Evolutionary conservation across 352 stramenopile genomes (phyloP), one percentile per base, ranked within the genome.

Genomic region (Phytophthora pluvialis): DNA sequence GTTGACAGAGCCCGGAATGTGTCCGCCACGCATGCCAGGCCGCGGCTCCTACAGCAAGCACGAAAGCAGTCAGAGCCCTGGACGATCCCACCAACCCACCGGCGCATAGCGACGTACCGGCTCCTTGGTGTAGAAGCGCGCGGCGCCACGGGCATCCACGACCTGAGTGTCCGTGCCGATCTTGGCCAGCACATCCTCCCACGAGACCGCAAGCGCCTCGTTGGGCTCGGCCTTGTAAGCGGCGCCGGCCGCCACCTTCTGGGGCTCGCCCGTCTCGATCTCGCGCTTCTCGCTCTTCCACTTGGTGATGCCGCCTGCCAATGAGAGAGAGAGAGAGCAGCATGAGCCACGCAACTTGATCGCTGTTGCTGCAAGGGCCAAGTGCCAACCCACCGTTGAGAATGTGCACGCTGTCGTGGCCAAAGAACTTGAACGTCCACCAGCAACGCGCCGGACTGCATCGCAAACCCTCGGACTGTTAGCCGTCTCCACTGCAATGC

Each of bases 1-100:
- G 67, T 98, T 98, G 11, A 96, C 55, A 9, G 93, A 77, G 9
- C 83, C 83, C 13, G 96, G 95, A 68, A 98, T 98, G 65, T 98
- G 96, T 1, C 96, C 96, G 16, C 87, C 75, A 43, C 93, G 80
- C 73, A 98, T 87, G 31, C 94, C 93, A 11, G 89, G 80, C 33
- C 96, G 86, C 15, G 95, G 96, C 61, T 99, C 96, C 86, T 94
- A 33, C 25, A 58, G 15, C 3, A 44, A 36, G 26, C 18, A 40
- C 36, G 1, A 50, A 40, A 9, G 46, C 21, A 33, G 15, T 48
- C 16, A 35, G 35, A 31, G 21, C 21, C 21, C 21, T 21, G 21
- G 4, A 16, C 9, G n/a, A n/a, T 18, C 40, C 4, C 47, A 21
- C 10, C 7, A 39, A 18, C 15, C 26, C 36, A 35, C 1, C 3